These are phyloP conservation scores for Podaxis pistillaris DNA, from an alignment of 768 basidiomycete genomes.

Conservation along the genomic window DNA sequence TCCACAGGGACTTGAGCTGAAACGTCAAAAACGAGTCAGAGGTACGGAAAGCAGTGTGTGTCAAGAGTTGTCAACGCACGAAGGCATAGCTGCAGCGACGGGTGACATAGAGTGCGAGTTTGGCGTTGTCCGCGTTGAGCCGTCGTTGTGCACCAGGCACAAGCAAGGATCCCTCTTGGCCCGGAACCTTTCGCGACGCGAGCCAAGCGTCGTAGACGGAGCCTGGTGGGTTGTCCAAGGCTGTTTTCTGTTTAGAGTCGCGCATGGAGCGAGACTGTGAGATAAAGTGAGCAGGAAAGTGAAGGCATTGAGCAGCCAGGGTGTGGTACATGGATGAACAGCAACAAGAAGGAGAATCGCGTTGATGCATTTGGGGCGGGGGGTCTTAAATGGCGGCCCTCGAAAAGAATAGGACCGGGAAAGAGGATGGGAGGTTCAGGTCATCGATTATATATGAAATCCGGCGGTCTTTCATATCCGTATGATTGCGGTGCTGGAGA, in stretches of 20 bases:
- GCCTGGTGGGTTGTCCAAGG: constrained; percentile 22
- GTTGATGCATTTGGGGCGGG: constrained; percentile 30
- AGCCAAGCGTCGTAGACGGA: constrained; percentile 55
- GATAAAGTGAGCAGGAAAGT: constrained; percentile 37
- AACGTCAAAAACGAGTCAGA: constrained; percentile 14
- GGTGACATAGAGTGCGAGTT: constrained; percentile 55
- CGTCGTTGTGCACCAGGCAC: constrained; percentile 70
- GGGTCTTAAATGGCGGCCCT: constrained; percentile 24
- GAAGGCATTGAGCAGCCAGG: constrained; percentile 32
- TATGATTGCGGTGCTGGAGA: constrained; percentile 41
- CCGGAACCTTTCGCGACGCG: constrained; percentile 51
- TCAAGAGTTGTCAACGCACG: constrained; percentile 29
- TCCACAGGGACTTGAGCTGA: constrained; percentile 42
- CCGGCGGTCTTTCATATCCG: constrained; percentile 47
- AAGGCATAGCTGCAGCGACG: constrained; percentile 56
- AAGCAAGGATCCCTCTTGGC: constrained; percentile 43
- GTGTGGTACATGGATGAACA: constrained; percentile 39
- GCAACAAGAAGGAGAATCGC: constrained; percentile 24
- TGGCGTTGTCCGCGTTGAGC: constrained; percentile 54
- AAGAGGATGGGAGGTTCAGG: constrained; percentile 21
- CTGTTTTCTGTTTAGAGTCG: constrained; percentile 21
- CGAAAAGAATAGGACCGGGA: constrained; percentile 23
- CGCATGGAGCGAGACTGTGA: constrained; percentile 26
- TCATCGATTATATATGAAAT: constrained; percentile 42
- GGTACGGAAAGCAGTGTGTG: constrained; percentile 6